Base-by-base conservation (phyloP, 495 filamentous ascomycete genomes). In the Penicillium roqueforti region DNA sequence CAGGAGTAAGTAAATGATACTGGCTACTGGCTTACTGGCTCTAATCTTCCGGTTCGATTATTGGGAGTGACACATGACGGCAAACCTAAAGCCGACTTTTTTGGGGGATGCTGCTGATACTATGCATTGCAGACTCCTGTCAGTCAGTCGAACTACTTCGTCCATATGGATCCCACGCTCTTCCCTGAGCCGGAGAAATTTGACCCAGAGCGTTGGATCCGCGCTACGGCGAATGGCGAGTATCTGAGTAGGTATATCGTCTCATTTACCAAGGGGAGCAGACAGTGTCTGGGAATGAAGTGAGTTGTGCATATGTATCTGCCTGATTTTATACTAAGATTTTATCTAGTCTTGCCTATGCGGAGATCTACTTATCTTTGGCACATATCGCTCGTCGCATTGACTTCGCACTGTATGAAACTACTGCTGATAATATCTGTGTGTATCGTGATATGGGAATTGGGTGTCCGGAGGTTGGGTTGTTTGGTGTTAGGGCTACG, bases 131-230 rank as follows among this genome's bases (percentile, higher is more conserved):
- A 74, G 23, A 77, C 73, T 0, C 71, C 79, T 0, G 67, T 83
- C 29, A 74, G 74, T 46, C 77, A 76, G 63, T 73, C 73, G 7
- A 64, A 70, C 10, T 74, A 71, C 56, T 71, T 76, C 51, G 66
- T 78, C 8, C 78, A 81, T 55, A 70, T 67, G 46, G 64, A 81
- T 53, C 55, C 75, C 26, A 61, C 56, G 3, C 47, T 81, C 10
- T 83, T 80, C 53, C 76, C 78, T 0, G 57, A 77, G 1, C 71
- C 78, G 1, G 56, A 73, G 3, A 60, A 54, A 11, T 82, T 79
- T 56, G 51, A 67, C 13, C 81, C 82, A 0, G 71, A 78, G 18
- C 71, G 81, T 20, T 85, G 78, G 77, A 59, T 80, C 20, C 54
- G 59, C 7, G 61, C 66, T 4, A 43, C 48, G 10, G 57, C 60